These are phyloP conservation scores for Allium fistulosum DNA, from an alignment of 106 monocot species.

Conservation along the genomic window DNA sequence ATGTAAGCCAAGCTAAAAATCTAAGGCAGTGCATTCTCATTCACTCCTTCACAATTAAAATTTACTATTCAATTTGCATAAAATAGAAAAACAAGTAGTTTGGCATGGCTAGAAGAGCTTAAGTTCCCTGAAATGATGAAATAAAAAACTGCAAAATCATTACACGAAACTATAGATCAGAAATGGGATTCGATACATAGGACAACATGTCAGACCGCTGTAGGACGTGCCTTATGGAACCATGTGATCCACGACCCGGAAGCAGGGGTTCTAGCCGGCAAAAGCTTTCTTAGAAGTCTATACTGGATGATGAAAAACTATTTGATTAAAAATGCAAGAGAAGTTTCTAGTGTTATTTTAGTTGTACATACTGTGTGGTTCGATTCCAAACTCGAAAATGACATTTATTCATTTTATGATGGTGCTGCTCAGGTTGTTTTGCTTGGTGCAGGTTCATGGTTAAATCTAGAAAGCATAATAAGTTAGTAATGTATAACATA, in stretches of 20 bases:
- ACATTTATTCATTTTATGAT: constrained; percentile 27
- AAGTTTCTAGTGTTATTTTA: constrained; percentile 78
- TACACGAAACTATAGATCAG: constrained; percentile 40
- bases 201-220: constrained; percentile 83
- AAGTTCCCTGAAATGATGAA: constrained; percentile 30
- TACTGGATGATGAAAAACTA: constrained; percentile 64
- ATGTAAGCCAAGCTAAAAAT: too few relatives aligned
- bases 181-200: constrained; percentile 54
- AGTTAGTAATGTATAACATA: too few relatives aligned
- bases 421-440: constrained; percentile 38
- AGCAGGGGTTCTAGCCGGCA: constrained; percentile 69
- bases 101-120: constrained; percentile 20
- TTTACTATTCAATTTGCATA: too few relatives aligned
- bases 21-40: too few relatives aligned
- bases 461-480: too few relatives aligned
- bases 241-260: constrained; percentile 63
- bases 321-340: constrained; percentile 37
- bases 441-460: constrained; percentile 66
- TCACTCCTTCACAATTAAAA: too few relatives aligned
- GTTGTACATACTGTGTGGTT: constrained; percentile 85
- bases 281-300: constrained; percentile 41
- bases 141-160: constrained; percentile 25
- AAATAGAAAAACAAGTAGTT: too few relatives aligned
- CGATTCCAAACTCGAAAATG: constrained; percentile 61
- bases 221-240: constrained; percentile 73